These are phyloP conservation scores for Talaromyces adpressus DNA, from an alignment of 495 filamentous ascomycete species.

Conservation along the genomic window DNA sequence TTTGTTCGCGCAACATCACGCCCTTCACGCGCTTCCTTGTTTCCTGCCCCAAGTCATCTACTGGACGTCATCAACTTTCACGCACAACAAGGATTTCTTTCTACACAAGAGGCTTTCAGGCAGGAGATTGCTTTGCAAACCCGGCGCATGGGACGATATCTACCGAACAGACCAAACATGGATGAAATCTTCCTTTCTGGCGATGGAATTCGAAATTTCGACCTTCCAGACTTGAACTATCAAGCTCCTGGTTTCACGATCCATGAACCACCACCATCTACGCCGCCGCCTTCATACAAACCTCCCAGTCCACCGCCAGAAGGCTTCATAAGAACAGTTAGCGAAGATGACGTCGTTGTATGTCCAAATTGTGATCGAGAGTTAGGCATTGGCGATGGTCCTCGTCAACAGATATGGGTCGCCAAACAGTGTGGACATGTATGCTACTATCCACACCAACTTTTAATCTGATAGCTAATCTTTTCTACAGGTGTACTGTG, in stretches of 20 bases:
- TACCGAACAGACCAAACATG: conserved; percentile 5
- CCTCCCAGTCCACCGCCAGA: conserved; percentile 48
- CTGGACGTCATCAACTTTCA: conserved; percentile 14
- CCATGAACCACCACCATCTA: conserved; percentile 15
- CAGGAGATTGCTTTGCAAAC: conserved; percentile 14
- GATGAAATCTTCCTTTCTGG: conserved; percentile 18
- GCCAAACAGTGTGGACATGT: conserved; percentile 72
- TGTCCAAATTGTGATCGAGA: conserved; percentile 70
- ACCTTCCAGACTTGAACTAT: conserved; percentile 22
- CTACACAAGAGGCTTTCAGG: conserved; percentile 9
- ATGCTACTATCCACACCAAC: conserved; percentile 13
- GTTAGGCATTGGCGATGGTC: conserved; percentile 51
- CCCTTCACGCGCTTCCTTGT: conserved; percentile 5
- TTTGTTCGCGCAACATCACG: conserved; percentile 25
- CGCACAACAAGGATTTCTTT: not conserved
- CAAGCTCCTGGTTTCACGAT: conserved; percentile 19
- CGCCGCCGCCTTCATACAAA: conserved; percentile 39
- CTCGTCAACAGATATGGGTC: conserved; percentile 65
- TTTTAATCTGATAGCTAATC: not conserved
- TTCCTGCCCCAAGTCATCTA: not conserved
- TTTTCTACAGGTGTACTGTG: conserved; percentile 59
- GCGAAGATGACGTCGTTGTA: conserved; percentile 55
- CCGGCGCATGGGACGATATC: conserved; percentile 2
- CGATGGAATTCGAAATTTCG: conserved; percentile 10
- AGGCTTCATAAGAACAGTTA: conserved; percentile 59